Evolutionary conservation across 345 rosid species (phyloP).

Genomic region (Eucalyptus curtisii): DNA sequence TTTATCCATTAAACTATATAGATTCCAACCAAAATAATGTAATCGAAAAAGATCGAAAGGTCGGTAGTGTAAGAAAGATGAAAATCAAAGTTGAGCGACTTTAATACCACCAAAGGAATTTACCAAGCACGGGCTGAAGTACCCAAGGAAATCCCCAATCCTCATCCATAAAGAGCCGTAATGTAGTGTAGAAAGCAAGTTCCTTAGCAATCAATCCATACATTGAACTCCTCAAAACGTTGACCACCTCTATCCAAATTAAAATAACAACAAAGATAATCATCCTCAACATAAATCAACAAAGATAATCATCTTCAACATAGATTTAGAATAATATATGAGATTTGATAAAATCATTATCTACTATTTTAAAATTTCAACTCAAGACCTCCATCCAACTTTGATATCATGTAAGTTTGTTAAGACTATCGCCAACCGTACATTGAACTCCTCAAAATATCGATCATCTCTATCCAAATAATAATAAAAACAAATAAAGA

Average conservation of each 20-base stretch:
- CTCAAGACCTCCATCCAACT: no score
- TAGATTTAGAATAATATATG: no score
- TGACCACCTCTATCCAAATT: background rate
- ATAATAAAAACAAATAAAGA: no score
- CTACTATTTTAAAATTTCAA: no score
- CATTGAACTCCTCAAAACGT: background rate
- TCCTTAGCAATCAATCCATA: background rate
- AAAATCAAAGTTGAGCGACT: background rate
- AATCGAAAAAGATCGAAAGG: background rate
- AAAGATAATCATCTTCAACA: background rate
- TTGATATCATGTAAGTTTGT: no score
- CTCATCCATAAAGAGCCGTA: background rate
- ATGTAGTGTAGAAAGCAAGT: background rate
- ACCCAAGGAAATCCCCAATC: accelerated
- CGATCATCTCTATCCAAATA: background rate
- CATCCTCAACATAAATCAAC: background rate
- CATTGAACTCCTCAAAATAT: background rate
- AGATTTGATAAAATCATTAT: no score
- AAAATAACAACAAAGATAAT: background rate
- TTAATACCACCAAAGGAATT: background rate
- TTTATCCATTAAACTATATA: background rate
- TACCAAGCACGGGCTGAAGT: background rate
- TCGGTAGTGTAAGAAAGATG: background rate
- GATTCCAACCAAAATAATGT: background rate
- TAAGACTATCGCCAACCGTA: accelerated